phyloP scores from a whole-genome alignment of 164 flowering plant species.

The Stephania yunnanensis region DNA sequence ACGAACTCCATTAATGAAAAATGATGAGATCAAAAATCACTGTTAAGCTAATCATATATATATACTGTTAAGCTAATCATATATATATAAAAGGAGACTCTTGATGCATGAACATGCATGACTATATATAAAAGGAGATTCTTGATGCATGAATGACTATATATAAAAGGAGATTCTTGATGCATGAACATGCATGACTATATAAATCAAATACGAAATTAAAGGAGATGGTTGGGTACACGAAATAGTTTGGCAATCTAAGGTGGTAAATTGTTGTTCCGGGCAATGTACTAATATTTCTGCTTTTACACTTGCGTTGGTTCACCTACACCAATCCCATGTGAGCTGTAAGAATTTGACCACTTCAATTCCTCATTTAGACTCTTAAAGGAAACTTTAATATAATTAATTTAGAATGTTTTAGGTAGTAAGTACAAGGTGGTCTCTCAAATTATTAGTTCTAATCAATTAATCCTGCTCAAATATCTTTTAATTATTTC shows the following conservation, averaged over 20 bases:
- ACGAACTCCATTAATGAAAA: slow-evolving; percentile 35
- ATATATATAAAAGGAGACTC: not conserved
- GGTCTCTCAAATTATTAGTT: no score
- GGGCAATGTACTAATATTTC: not conserved
- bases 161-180: no score
- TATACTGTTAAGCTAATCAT: no score
- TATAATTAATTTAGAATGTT: no score
- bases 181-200: not conserved
- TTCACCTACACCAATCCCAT: not conserved
- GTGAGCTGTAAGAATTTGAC: not conserved
- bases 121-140: not conserved
- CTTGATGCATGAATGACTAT: not conserved
- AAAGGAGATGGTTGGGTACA: not conserved
- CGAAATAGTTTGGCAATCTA: not conserved
- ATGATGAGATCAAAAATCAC: not conserved
- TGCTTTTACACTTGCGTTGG: not conserved
- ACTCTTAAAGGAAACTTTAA: no score
- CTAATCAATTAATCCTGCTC: no score
- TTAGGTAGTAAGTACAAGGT: no score
- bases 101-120: not conserved
- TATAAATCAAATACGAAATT: not conserved
- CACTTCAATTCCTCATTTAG: not conserved
- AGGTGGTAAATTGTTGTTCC: not conserved
- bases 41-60: not conserved
- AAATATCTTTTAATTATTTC: no score